Evolutionary conservation across 1,284 basidiomycete species (phyloP), one percentile per base, ranked within the genome.

Genomic region (Laetiporus sulphureus): DNA sequence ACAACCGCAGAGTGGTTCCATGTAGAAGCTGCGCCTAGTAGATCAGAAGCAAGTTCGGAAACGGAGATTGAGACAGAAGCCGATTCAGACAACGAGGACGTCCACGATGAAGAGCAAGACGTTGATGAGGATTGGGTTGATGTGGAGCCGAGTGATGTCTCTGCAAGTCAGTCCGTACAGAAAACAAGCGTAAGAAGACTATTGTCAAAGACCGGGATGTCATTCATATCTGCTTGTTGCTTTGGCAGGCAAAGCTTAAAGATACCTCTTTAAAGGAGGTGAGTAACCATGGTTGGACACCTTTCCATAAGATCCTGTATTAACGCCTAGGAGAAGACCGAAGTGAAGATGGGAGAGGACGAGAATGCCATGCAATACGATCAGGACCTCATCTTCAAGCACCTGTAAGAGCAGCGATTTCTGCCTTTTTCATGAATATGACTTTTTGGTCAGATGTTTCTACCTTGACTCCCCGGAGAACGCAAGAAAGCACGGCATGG

Each of bases 401-500:
- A 93, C 60, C 61, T 93, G 88, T 88, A 49, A 47, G 80, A 68
- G 3, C 36, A 16, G 18, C n/a, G 18, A 32, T 10, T 18, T 16
- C 16, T 23, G 18, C 22, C 15, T 11, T 27, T 25, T 35, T 12
- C 8, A 5, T 34, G 19, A 37, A 42, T 32, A 45, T 25, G 38
- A 27, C 44, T 4, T 32, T 13, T 38, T 46, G 24, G 30, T 8
- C 45, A 90, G 87, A 44, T 81, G 79, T 51, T 93, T 94, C 64
- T 96, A 95, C 62, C 69, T 96, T 29, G 92, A 95, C 61, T 79
- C 87, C 2, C 73, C 79, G 0, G 68, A 68, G 7, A 91, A 91
- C 54, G 90, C 91, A 1, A 60, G 58, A 5, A 64, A 67, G 52
- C 73, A 90, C 49, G 75, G 69, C 0, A 76, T 95, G 66, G 32